Percentiles rank a stretch among this genome's conserved stretches.
Evolutionary conservation across 2,329 filamentous ascomycete species (phyloP).

Genomic region (Myriosclerotinia curreyana): DNA sequence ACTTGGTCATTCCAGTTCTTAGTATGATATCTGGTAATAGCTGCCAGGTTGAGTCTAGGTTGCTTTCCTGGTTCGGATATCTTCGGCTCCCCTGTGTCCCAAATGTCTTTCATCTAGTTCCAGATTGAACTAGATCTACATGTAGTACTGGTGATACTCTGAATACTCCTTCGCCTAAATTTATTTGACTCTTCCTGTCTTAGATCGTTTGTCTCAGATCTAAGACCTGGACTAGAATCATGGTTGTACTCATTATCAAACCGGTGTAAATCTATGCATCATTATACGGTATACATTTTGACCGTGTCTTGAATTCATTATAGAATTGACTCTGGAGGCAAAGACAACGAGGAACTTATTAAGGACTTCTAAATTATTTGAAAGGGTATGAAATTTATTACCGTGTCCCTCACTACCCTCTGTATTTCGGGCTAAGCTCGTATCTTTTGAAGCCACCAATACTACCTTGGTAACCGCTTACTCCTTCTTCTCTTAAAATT

Average conservation of each 20-base stretch:
- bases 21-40: neutral
- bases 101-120: neutral
- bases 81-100: neutral
- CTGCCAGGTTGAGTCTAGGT: neutral
- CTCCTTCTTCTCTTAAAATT: constrained; percentile 54
- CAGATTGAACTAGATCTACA: constrained; percentile 5
- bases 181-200: constrained; percentile 7
- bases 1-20: neutral
- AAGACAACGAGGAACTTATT: neutral
- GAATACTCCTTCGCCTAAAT: constrained; percentile 1
- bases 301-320: neutral
- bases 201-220: constrained; percentile 17
- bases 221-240: constrained; percentile 1
- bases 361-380: neutral
- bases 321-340: neutral
- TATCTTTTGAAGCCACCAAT: constrained; percentile 27
- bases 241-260: neutral
- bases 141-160: constrained; percentile 9
- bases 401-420: neutral
- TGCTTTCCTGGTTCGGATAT: neutral
- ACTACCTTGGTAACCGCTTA: constrained; percentile 40
- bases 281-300: neutral
- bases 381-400: neutral
- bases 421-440: neutral
- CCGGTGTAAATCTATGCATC: neutral